Conservation (phyloP, 73 alveolate genomes). For the Stentor roeselii region DNA sequence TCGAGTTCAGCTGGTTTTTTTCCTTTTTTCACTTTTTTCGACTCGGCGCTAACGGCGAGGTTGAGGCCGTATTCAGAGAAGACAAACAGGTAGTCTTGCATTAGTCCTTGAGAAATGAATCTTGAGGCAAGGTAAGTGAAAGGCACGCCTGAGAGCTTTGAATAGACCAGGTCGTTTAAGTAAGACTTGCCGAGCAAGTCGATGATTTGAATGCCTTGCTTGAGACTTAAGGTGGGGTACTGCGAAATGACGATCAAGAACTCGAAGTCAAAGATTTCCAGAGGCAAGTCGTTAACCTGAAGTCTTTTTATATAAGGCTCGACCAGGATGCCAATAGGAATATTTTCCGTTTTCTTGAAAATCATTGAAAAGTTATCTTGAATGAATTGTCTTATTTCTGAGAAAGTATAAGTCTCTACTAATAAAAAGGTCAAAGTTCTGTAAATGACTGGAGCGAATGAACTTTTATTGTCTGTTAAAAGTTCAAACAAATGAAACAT, state of each 20-base stretch:
- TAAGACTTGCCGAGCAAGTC: conserved; percentile 91
- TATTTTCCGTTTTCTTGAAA: conserved; percentile 70
- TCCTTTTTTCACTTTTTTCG: conserved; percentile 37
- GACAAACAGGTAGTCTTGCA: conserved; percentile 70
- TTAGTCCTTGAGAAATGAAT: conserved; percentile 45
- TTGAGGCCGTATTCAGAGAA: conserved; percentile 63
- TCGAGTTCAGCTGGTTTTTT: conserved; percentile 39
- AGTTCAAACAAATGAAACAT: conserved; percentile 64
- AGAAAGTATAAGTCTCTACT: conserved; percentile 90
- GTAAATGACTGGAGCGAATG: conserved; percentile 89
- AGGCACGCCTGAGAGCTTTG: conserved; percentile 67
- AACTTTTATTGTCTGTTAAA: conserved; percentile 82
- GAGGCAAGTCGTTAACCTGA: conserved; percentile 70
- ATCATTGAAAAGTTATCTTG: conserved; percentile 73
- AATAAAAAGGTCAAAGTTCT: conserved; percentile 86
- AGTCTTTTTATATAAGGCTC: conserved; percentile 91
- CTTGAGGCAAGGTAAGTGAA: conserved; percentile 61
- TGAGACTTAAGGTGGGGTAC: conserved; percentile 85
- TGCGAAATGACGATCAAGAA: conserved; percentile 85
- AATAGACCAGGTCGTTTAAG: conserved; percentile 65
- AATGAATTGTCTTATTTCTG: conserved; percentile 81
- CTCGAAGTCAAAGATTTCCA: conserved; percentile 90
- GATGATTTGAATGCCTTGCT: conserved; percentile 81
- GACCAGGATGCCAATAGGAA: conserved; percentile 88
- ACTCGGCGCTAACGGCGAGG: conserved; percentile 67